Conservation (phyloP, 768 basidiomycete species). For the Tephrocybe sp. region DNA sequence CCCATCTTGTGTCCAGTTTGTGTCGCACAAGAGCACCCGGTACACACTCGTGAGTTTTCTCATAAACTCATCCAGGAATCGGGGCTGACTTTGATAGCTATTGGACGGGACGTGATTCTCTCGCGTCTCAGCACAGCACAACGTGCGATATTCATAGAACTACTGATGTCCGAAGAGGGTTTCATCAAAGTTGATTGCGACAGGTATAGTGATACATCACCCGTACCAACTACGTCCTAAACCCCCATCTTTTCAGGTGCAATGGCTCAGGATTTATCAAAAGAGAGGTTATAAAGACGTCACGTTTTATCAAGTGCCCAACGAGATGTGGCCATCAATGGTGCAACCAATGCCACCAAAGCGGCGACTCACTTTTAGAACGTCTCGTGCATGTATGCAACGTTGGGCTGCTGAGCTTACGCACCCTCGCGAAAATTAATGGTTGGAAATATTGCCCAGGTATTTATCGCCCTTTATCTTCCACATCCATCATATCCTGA, state of each 20-base stretch:
- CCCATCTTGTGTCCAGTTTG: slow-evolving; percentile 67
- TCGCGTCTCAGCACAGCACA: slow-evolving; percentile 43
- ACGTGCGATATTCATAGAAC: too few relatives aligned
- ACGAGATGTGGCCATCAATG: slow-evolving; percentile 49
- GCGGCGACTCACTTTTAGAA: slow-evolving; percentile 26
- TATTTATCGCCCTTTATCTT: slow-evolving; percentile 13
- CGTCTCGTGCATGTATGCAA: slow-evolving; percentile 38
- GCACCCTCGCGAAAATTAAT: slow-evolving; percentile 45
- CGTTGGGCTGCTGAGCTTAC: slow-evolving; percentile 53
- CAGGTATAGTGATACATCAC: slow-evolving; percentile 32
- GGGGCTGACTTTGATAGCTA: slow-evolving; percentile 21
- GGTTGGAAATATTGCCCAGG: slow-evolving; percentile 70
- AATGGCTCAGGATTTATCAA: slow-evolving; percentile 49
- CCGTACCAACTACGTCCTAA: background rate
- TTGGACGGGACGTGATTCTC: slow-evolving; percentile 37
- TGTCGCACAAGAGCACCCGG: slow-evolving; percentile 20
- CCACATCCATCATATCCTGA: background rate
- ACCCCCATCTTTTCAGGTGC: slow-evolving; percentile 38
- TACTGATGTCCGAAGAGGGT: too few relatives aligned
- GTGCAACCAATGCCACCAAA: slow-evolving; percentile 61
- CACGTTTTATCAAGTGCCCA: slow-evolving; percentile 48
- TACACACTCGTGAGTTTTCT: background rate
- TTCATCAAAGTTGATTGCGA: slow-evolving; percentile 43
- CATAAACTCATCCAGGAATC: background rate
- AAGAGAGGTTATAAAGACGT: slow-evolving; percentile 40